phyloP scores from a whole-genome alignment of 495 filamentous ascomycete genomes.

The Aspergillus indologenus region DNA sequence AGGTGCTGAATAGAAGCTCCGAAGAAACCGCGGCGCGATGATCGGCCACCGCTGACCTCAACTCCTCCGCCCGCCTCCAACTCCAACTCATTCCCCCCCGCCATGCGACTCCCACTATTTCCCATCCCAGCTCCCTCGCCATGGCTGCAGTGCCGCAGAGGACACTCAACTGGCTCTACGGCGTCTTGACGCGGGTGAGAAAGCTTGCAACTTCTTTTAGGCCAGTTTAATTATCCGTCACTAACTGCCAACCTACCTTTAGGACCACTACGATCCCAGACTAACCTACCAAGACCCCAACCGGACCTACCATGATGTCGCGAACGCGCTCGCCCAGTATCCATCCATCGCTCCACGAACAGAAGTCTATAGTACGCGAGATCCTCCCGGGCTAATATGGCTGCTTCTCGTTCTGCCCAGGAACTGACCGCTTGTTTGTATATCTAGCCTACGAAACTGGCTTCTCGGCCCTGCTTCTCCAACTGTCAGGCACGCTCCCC shows the following conservation, averaged over 20 bases:
- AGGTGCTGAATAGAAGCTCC: too few relatives aligned
- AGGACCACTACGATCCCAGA: slow-evolving; percentile 91
- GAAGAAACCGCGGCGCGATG: neutral
- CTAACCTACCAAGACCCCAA: slow-evolving; percentile 90
- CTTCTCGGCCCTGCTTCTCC: slow-evolving; percentile 79
- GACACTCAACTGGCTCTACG: slow-evolving; percentile 93
- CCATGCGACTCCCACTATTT: slow-evolving; percentile 14
- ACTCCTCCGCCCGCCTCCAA: slow-evolving; percentile 3
- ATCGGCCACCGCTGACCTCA: neutral
- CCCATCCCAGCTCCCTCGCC: slow-evolving; percentile 18
- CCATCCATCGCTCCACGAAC: slow-evolving; percentile 86
- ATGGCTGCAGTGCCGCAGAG: slow-evolving; percentile 83
- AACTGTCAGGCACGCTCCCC: slow-evolving; percentile 81
- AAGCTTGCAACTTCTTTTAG: neutral
- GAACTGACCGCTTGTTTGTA: slow-evolving; percentile 8
- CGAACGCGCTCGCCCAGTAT: slow-evolving; percentile 74
- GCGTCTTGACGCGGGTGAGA: slow-evolving; percentile 74
- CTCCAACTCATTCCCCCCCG: slow-evolving; percentile 6
- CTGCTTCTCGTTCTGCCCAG: neutral
- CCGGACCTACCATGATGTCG: slow-evolving; percentile 88
- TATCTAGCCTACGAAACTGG: slow-evolving; percentile 81
- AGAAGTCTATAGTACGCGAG: slow-evolving; percentile 83
- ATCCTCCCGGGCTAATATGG: neutral
- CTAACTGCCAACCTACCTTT: slow-evolving; percentile 16
- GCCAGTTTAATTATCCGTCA: neutral